These are phyloP conservation scores for Aspergillus incahuasiensis DNA, from an alignment of 495 filamentous ascomycete species.

Conservation along the genomic window DNA sequence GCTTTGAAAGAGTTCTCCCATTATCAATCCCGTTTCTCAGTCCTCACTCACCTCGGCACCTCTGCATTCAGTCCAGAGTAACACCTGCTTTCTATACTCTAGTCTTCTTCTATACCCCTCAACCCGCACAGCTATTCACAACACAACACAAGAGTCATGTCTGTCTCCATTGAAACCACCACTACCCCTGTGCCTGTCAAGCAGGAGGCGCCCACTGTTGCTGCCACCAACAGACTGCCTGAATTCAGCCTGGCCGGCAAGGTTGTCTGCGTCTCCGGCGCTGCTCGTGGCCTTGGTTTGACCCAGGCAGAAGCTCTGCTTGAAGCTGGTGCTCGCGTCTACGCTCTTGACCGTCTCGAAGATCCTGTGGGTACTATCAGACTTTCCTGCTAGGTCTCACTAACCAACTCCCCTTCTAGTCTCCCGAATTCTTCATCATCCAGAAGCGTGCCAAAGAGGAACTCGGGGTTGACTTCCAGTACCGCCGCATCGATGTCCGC, in stretches of 20 bases:
- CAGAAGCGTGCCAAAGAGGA: constrained; percentile 59
- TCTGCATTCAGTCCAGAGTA: neutral
- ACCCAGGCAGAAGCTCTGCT: constrained; percentile 75
- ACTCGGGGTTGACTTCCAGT: constrained; percentile 65
- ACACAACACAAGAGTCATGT: constrained; percentile 23
- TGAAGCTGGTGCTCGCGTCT: constrained; percentile 67
- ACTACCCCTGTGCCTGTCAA: constrained; percentile 21
- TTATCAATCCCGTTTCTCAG: constrained; percentile 4
- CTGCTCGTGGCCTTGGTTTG: constrained; percentile 72
- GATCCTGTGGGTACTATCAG: constrained; percentile 45
- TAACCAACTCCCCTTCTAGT: constrained; percentile 27
- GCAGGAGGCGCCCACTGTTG: constrained; percentile 24
- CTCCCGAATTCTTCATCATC: constrained; percentile 56
- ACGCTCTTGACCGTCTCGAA: constrained; percentile 43
- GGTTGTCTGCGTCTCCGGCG: constrained; percentile 75
- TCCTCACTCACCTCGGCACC: neutral
- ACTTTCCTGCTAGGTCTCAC: no score
- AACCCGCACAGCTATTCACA: neutral
- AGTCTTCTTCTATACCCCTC: neutral
- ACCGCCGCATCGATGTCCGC: constrained; percentile 83
- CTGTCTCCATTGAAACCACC: constrained; percentile 39
- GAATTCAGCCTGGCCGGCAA: constrained; percentile 78
- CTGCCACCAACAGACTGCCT: constrained; percentile 50
- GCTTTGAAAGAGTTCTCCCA: neutral
- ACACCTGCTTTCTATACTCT: neutral